Percentiles rank a stretch among this genome's conserved stretches.
Conservation (phyloP, 257 asterid genomes). For the Solanum infundibuliforme region DNA sequence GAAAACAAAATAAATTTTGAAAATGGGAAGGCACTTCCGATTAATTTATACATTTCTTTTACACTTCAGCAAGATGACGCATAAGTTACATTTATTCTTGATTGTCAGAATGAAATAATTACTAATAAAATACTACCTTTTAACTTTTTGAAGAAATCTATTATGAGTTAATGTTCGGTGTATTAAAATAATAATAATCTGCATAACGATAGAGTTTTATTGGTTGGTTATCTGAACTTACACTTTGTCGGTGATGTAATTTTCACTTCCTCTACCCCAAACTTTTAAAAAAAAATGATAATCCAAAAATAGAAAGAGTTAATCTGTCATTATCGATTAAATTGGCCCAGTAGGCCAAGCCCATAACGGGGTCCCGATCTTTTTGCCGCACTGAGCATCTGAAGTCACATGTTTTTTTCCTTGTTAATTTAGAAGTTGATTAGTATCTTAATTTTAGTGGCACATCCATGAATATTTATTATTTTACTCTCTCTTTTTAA, state of each 20-base stretch:
- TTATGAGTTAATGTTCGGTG: not conserved
- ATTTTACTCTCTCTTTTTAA: not conserved
- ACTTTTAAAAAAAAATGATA: not conserved
- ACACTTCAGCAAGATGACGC: not conserved
- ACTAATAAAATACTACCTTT: too few relatives aligned
- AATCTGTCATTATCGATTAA: not conserved
- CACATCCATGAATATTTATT: not conserved
- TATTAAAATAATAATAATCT: not conserved
- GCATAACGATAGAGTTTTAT: not conserved
- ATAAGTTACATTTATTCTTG: not conserved
- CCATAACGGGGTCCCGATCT: not conserved
- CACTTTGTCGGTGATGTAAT: too few relatives aligned
- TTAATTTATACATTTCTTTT: not conserved
- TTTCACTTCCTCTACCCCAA: too few relatives aligned
- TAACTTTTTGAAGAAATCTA: not conserved
- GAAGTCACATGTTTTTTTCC: not conserved
- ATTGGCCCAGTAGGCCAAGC: not conserved
- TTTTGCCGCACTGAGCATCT: not conserved
- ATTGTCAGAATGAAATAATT: not conserved
- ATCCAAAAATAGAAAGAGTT: not conserved
- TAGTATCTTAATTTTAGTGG: not conserved
- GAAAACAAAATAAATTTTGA: not conserved
- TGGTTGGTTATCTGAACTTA: too few relatives aligned
- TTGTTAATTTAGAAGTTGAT: not conserved
- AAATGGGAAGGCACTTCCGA: not conserved